These are phyloP conservation scores for Aegilops tauschii DNA, from an alignment of 176 grass and related monocot genomes.

Conservation along the genomic window DNA sequence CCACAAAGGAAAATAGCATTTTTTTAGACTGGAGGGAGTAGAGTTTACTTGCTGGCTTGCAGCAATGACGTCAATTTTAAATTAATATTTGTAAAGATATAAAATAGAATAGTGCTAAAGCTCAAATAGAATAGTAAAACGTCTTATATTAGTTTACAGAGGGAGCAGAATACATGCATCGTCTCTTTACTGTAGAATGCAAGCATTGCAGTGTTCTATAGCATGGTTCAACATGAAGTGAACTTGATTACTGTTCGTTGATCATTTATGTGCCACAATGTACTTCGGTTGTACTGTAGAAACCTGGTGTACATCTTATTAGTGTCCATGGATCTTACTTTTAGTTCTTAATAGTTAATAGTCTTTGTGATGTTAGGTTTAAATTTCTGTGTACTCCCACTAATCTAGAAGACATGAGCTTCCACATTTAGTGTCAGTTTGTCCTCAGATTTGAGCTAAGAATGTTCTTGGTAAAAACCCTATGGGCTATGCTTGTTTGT, in stretches of 20 bases:
- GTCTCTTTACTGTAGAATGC: conserved; percentile 4
- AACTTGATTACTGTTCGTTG: background rate
- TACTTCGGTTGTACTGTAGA: background rate
- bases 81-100: background rate
- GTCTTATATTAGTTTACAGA: too few species aligned
- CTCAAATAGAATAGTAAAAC: conserved; percentile 3
- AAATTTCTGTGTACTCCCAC: background rate
- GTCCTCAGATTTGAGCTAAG: background rate
- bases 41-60: conserved; percentile 6
- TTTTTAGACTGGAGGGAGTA: background rate
- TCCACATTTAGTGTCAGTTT: conserved; percentile 15
- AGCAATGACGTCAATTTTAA: background rate
- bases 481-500: conserved; percentile 19
- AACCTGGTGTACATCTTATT: background rate
- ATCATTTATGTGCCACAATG: background rate
- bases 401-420: background rate
- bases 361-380: background rate
- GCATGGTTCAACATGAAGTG: conserved; percentile 24
- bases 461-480: background rate
- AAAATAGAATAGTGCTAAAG: conserved; percentile 9
- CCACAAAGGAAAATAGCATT: background rate
- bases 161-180: background rate
- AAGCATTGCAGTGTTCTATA: conserved; percentile 6
- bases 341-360: background rate
- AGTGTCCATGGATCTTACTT: conserved; percentile 3